Evolutionary conservation across 805 yeast species (phyloP).

Genomic region (Wickerhamiella alocasiicola): DNA sequence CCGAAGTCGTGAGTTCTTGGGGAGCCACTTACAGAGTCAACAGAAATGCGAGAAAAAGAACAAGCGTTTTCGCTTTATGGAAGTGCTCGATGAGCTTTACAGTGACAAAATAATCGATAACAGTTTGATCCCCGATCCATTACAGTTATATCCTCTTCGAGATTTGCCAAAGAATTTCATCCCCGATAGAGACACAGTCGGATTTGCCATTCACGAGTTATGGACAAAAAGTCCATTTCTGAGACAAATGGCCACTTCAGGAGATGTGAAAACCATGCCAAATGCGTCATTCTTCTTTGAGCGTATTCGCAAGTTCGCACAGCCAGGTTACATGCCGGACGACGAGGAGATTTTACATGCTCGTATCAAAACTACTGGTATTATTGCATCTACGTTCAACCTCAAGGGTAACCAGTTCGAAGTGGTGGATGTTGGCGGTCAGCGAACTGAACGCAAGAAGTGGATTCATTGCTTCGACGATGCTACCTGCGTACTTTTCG

Average conservation of each 20-base stretch:
- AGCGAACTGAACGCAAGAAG: slow-evolving; percentile 86
- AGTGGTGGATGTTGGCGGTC: slow-evolving; percentile 95
- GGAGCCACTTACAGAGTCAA: slow-evolving; percentile 35
- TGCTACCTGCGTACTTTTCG: slow-evolving; percentile 77
- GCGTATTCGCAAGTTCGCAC: slow-evolving; percentile 51
- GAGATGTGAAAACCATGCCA: slow-evolving; percentile 43
- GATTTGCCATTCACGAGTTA: slow-evolving; percentile 51
- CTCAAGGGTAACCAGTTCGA: slow-evolving; percentile 53
- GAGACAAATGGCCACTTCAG: slow-evolving; percentile 30
- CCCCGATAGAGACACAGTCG: slow-evolving; percentile 24
- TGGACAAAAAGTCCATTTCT: slow-evolving; percentile 37
- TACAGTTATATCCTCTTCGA: not conserved
- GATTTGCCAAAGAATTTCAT: slow-evolving; percentile 17
- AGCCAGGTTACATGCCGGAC: slow-evolving; percentile 52
- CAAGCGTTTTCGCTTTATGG: not conserved
- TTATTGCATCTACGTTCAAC: slow-evolving; percentile 70
- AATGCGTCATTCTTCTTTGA: slow-evolving; percentile 74
- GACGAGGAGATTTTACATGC: slow-evolving; percentile 82
- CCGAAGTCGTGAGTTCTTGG: slow-evolving; percentile 54
- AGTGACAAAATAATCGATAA: not conserved
- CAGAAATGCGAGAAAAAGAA: not conserved
- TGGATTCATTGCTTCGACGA: slow-evolving; percentile 97
- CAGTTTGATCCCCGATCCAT: not conserved
- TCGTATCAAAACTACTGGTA: slow-evolving; percentile 90
- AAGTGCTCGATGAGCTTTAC: not conserved